Conservation (phyloP, 2,329 filamentous ascomycete species). For the Scedosporium aurantiacum region DNA sequence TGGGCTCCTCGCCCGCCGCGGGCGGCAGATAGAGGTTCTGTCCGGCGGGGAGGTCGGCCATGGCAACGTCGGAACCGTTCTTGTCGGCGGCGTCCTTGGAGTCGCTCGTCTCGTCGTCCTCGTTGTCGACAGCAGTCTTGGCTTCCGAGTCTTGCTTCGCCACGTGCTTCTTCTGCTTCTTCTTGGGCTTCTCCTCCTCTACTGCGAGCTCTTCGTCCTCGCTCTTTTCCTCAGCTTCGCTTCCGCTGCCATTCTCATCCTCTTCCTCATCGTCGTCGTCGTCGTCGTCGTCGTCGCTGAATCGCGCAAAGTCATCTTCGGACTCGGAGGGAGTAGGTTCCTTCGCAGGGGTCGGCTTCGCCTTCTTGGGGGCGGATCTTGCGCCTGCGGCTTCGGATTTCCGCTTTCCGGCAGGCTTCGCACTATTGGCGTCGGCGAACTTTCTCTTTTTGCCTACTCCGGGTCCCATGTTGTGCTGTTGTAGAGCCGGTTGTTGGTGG, state of each 20-base stretch:
- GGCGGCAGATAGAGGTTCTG: conserved; percentile 40
- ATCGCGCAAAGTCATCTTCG: conserved; percentile 1
- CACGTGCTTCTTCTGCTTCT: conserved; percentile 9
- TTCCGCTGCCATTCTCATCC: background rate
- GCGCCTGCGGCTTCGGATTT: conserved; percentile 11
- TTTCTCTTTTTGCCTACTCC: conserved; percentile 24
- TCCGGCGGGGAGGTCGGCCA: conserved; percentile 23
- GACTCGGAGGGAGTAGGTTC: conserved; percentile 8
- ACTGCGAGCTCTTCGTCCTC: conserved; percentile 12
- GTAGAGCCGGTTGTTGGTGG: background rate
- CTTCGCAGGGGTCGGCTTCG: conserved; percentile 19
- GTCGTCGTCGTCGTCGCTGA: conserved; percentile 13
- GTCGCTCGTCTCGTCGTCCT: conserved; percentile 10
- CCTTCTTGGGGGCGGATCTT: conserved; percentile 19
- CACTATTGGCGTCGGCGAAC: conserved; percentile 20
- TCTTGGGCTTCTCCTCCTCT: conserved; percentile 7
- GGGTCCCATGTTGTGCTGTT: conserved; percentile 12
- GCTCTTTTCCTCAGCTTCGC: conserved; percentile 8
- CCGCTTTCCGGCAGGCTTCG: conserved; percentile 14
- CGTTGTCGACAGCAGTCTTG: conserved; percentile 10
- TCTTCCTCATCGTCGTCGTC: conserved; percentile 11
- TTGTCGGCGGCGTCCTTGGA: conserved; percentile 13
- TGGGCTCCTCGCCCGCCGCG: conserved; percentile 47
- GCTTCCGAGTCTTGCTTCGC: conserved; percentile 12
- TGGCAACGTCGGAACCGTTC: conserved; percentile 6